Evolutionary conservation across 2,329 filamentous ascomycete genomes (phyloP), one percentile per base, ranked within the genome.

Genomic region (Claviceps purpurea): DNA sequence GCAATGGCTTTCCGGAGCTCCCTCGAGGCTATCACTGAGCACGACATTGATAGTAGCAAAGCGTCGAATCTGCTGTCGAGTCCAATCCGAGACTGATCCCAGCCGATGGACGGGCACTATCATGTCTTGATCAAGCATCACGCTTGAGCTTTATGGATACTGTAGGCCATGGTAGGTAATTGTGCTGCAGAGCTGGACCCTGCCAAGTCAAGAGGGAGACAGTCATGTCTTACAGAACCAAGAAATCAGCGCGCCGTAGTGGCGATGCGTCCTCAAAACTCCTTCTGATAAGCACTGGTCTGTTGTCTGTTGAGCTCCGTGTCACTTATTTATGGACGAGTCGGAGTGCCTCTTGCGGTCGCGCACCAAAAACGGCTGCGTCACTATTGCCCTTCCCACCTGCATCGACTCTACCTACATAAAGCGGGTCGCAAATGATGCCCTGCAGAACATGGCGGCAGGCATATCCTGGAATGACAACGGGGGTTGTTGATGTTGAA

Each of bases 381-480:
- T 22, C 48, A 50, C 5, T 10, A 6, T 24, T 10, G 18, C 22
- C 7, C 39, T 16, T 16, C 22, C 16, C n/a, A 46, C 26, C 16
- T 49, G 51, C 47, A 46, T 20, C 38, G 39, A 22, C 13, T 30
- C 30, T n/a, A n/a, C n/a, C 22, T 13, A 39, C 22, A 26, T 10
- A 30, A 30, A 30, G 30, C 30, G 30, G 30, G 30, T 34, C 30
- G 10, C 30, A 34, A 38, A 20, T 42, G 51, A 53, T 53, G 51
- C 43, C 24, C 47, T 53, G 51, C 51, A 50, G 48, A 34, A 50
- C 47, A 47, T 37, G 47, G 47, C 51, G 47, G 44, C 44, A 48
- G 47, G 47, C 47, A 4, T 4, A 34, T 34, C 30, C 30, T 11
- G 30, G 30, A 34, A 34, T 11, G 30, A 34, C 10, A 34, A 34